Evolutionary conservation across 139 green algal species (phyloP).

Genomic region (Parachlorella kessleri): DNA sequence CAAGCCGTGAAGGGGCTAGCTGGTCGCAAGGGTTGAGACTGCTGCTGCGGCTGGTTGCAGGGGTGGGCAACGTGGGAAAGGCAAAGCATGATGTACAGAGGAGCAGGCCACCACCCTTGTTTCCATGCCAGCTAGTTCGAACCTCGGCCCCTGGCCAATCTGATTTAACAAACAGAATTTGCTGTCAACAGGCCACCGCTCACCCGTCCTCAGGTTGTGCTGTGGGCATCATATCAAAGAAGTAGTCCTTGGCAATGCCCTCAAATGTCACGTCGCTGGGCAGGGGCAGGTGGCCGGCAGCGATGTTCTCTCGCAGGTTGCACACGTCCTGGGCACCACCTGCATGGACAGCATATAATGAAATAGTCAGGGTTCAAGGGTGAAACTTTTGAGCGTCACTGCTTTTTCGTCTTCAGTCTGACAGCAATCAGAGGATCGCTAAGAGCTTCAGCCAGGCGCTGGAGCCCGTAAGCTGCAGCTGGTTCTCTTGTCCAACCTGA

Average conservation of each 20-base stretch:
- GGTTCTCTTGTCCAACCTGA: not conserved
- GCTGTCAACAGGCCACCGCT: too few species aligned
- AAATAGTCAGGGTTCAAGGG: not conserved
- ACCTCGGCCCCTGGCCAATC: too few species aligned
- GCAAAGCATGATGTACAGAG: too few species aligned
- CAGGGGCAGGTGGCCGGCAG: conserved; percentile 6
- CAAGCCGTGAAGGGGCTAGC: not conserved
- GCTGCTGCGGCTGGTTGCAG: not conserved
- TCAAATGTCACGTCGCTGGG: conserved; percentile 20
- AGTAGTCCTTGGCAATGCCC: conserved; percentile 30
- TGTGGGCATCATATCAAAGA: too few species aligned
- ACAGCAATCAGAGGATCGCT: not conserved
- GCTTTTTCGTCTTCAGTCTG: not conserved
- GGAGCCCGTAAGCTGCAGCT: not conserved
- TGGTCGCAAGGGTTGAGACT: not conserved
- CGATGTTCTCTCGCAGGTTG: conserved; percentile 28
- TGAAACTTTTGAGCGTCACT: not conserved
- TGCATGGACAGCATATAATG: not conserved
- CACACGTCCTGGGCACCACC: conserved; percentile 18
- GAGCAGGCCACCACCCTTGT: too few species aligned
- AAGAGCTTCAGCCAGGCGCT: not conserved
- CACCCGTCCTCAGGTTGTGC: too few species aligned
- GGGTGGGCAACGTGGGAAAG: not conserved
- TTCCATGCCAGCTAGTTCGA: too few species aligned
- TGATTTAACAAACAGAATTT: too few species aligned